Conservation (phyloP, 441 rosid species). For the Eutrema salsugineum region DNA sequence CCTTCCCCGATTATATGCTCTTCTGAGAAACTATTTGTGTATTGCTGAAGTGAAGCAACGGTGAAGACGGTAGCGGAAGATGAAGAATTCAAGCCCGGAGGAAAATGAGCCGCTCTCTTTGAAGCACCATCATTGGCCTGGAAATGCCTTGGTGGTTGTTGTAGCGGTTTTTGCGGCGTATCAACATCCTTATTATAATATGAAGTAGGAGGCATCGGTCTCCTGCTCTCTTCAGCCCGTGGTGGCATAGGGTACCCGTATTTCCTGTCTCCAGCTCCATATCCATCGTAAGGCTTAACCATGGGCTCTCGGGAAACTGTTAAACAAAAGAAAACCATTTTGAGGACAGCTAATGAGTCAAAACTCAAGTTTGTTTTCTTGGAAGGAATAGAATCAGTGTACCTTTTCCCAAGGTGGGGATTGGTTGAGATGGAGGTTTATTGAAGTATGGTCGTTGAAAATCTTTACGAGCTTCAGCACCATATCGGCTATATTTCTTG, state of each 20-base stretch:
- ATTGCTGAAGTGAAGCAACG: constrained; percentile 84
- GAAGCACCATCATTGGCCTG: constrained; percentile 37
- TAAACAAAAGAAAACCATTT: constrained; percentile 16
- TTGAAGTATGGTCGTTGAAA: constrained; percentile 29
- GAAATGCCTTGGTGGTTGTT: constrained; percentile 40
- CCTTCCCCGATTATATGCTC: constrained; percentile 82
- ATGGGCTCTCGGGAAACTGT: constrained; percentile 46
- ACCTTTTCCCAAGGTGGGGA: constrained; percentile 47
- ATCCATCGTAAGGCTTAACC: constrained; percentile 36
- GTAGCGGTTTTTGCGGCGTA: constrained; percentile 37
- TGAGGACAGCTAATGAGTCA: neutral
- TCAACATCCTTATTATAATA: constrained; percentile 33
- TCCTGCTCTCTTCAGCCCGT: constrained; percentile 34
- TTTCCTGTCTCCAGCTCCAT: constrained; percentile 37
- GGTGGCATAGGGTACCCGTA: constrained; percentile 31
- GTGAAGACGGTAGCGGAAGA: constrained; percentile 51
- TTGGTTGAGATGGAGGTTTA: constrained; percentile 35
- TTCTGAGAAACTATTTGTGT: constrained; percentile 69
- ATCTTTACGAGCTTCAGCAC: constrained; percentile 24
- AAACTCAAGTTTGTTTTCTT: neutral
- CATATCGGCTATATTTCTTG: constrained; percentile 32
- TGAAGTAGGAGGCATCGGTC: constrained; percentile 30
- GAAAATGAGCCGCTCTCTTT: constrained; percentile 35
- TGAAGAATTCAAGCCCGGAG: constrained; percentile 36
- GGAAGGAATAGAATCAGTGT: constrained; percentile 7